phyloP scores from a whole-genome alignment of 805 yeast genomes.

The Hanseniaspora lindneri region DNA sequence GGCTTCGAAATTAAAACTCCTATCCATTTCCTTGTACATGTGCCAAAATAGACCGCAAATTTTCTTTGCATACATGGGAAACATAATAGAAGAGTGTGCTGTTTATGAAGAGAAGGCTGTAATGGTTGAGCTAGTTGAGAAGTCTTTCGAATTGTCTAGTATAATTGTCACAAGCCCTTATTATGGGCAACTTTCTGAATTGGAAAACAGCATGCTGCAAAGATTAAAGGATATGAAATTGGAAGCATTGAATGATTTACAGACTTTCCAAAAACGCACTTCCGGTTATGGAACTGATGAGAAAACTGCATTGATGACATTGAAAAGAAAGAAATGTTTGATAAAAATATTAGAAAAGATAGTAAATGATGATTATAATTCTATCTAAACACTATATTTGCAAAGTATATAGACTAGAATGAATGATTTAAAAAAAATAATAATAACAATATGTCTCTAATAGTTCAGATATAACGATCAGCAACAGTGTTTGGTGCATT shows the following conservation, averaged over 20 bases:
- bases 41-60: constrained; percentile 27
- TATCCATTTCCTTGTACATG: constrained; percentile 27
- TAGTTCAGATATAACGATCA: too few relatives aligned
- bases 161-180: constrained; percentile 27
- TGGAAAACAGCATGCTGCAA: constrained; percentile 19
- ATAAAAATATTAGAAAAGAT: constrained; percentile 5
- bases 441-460: too few relatives aligned
- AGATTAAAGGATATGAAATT: constrained; percentile 24
- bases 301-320: background rate
- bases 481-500: too few relatives aligned
- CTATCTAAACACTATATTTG: background rate
- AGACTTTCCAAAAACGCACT: background rate
- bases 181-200: constrained; percentile 23
- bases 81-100: constrained; percentile 23
- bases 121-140: constrained; percentile 26
- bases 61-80: constrained; percentile 26
- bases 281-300: background rate
- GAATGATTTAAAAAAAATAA: background rate
- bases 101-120: constrained; percentile 25
- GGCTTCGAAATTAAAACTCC: constrained; percentile 28
- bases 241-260: background rate
- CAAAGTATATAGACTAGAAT: background rate
- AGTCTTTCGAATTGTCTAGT: constrained; percentile 28
- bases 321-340: constrained; percentile 5
- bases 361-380: background rate